Base-by-base conservation (phyloP, 805 yeast genomes). In the Cyberlindnera samutprakarnensis region DNA sequence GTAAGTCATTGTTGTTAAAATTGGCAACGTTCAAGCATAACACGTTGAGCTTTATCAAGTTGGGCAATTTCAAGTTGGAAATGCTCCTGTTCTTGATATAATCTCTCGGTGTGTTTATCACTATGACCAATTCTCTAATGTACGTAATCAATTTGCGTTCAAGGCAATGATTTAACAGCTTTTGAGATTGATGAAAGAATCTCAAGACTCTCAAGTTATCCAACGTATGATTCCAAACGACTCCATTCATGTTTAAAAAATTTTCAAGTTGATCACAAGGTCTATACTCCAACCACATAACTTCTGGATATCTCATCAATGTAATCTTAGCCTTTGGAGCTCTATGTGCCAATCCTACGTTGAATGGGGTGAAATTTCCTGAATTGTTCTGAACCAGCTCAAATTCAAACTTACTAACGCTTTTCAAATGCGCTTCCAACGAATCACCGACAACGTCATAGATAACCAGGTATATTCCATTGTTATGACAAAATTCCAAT, bases 1-100 rank as follows among this genome's bases (percentile, higher is more conserved):
- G 36, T 5, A 32, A 23, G 4, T 19, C 7, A 18, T 32, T 32
- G 8, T 23, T 18, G 2, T 10, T 25, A 23, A 36, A 31, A 12
- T 23, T 17, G 4, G 14, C 13, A 7, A 25, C 15, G 6, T 18
- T n/a, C 6, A 22, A 16, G 6, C 21, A n/a, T 21, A 22, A 22
- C 6, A 23, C 15, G 22, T 24, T 30, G 14, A 35, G 6, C 14
- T 27, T 14, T 14, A 14, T 24, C 33, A 34, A 28, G 5, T n/a
- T 17, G 7, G 30, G 28, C 13, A 35, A 4, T 7, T 19, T 14
- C 26, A 35, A 23, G 3, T 12, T 24, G 5, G 14, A n/a, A 11
- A 28, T 13, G 10, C 14, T 25, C 15, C 30, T 28, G 7, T 23
- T 18, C n/a, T 13, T 20, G 8, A 18, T n/a, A 8, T 6, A n/a